phyloP scores from a whole-genome alignment of 768 basidiomycete genomes.

The Suillus decipiens region DNA sequence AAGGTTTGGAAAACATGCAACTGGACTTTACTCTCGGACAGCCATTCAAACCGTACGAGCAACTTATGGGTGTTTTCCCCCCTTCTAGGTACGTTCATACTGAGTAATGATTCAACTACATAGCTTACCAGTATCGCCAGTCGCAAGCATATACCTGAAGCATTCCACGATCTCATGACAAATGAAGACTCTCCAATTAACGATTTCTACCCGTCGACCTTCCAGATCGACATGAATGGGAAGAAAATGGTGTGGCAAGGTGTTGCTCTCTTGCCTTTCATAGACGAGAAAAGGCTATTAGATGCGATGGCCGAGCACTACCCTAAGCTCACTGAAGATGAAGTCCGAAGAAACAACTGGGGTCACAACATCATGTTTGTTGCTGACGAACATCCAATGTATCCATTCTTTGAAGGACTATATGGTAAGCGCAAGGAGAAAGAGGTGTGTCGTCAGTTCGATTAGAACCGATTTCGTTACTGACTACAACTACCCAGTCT shows the following conservation, averaged over 20 bases:
- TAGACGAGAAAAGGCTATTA: slow-evolving; percentile 81
- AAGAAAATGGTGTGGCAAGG: slow-evolving; percentile 99
- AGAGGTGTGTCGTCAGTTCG: slow-evolving; percentile 52
- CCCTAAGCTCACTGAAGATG: slow-evolving; percentile 71
- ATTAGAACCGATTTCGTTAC: slow-evolving; percentile 5
- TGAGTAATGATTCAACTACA: slow-evolving; percentile 4
- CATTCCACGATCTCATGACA: slow-evolving; percentile 88
- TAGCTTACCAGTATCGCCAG: slow-evolving; percentile 40
- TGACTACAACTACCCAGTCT: slow-evolving; percentile 51
- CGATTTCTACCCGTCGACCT: slow-evolving; percentile 91
- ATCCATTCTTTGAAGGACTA: slow-evolving; percentile 83
- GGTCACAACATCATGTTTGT: slow-evolving; percentile 85
- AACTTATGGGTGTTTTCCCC: slow-evolving; percentile 98
- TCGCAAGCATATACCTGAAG: slow-evolving; percentile 82
- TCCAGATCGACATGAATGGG: slow-evolving; percentile 99
- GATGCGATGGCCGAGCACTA: slow-evolving; percentile 77
- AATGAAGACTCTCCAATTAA: slow-evolving; percentile 88
- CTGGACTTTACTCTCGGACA: slow-evolving; percentile 78
- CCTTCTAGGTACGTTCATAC: slow-evolving; percentile 67
- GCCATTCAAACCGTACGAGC: slow-evolving; percentile 97
- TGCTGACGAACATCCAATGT: slow-evolving; percentile 81
- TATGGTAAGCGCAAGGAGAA: slow-evolving; percentile 85
- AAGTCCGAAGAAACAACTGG: slow-evolving; percentile 81
- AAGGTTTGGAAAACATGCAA: slow-evolving; percentile 73
- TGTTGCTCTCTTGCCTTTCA: slow-evolving; percentile 94